Evolutionary conservation across 768 basidiomycete species (phyloP).

Genomic region (Russula vinacea): DNA sequence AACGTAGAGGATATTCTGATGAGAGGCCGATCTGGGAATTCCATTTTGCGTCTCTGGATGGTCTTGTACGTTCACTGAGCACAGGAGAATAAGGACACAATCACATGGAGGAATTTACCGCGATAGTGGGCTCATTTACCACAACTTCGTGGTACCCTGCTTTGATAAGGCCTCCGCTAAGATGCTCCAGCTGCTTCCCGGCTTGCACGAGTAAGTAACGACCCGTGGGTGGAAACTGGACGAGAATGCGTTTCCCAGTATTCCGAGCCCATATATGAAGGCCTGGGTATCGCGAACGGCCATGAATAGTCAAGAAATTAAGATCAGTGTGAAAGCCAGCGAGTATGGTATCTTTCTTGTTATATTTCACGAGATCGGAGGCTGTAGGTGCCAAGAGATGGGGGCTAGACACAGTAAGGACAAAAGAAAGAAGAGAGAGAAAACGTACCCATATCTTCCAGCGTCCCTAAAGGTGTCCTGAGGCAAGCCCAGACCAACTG

Average conservation of each 20-base stretch:
- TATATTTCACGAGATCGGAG: conserved; percentile 80
- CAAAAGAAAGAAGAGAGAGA: not conserved
- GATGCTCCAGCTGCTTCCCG: conserved; percentile 91
- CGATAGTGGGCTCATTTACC: conserved; percentile 74
- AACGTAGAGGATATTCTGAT: conserved; percentile 97
- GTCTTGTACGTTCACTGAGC: conserved; percentile 41
- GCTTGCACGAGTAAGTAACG: conserved; percentile 89
- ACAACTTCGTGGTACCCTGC: conserved; percentile 96
- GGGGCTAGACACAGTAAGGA: conserved; percentile 44
- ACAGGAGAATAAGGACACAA: not conserved
- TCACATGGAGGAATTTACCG: conserved; percentile 40
- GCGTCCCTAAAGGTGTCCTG: conserved; percentile 70
- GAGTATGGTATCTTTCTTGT: conserved; percentile 74
- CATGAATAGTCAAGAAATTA: conserved; percentile 91
- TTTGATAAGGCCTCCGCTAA: conserved; percentile 79
- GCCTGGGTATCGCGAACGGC: conserved; percentile 81
- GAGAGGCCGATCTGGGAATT: conserved; percentile 71
- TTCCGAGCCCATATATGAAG: conserved; percentile 95
- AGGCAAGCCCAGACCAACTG: conserved; percentile 76
- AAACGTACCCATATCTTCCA: conserved; percentile 73
- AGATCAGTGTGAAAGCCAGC: conserved; percentile 95
- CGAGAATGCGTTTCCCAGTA: conserved; percentile 83
- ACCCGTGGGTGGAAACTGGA: conserved; percentile 78
- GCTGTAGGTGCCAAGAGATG: conserved; percentile 93
- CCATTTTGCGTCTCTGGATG: conserved; percentile 55